Evolutionary conservation across 345 rosid genomes (phyloP), one percentile per base, ranked within the genome.

Genomic region (Capsella bursapastoris): DNA sequence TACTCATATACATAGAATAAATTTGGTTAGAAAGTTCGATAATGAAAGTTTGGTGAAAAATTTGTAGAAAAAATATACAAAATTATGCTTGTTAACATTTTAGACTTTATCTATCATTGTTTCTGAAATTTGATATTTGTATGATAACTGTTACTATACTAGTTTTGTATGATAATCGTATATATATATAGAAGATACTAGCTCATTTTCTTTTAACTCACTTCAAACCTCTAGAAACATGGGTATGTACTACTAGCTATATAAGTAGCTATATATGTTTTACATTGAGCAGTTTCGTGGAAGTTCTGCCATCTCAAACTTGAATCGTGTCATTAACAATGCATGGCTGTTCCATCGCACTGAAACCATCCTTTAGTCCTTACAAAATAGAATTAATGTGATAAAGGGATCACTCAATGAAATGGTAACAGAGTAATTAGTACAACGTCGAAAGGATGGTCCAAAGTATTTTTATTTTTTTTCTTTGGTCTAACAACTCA

Each of bases 401-500:
- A 50, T 18, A 4, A 65, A 49, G 34, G 43, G 3, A 32, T 64
- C 3, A 64, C 43, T 18, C 47, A 37, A 37, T 51, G 28, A 51
- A 50, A 35, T 25, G 14, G 60, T 67, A 38, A 51, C 37, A 52
- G 10, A 37, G 37, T 67, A 27, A 51, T 52, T 27, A 52, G 62
- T 68, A 40, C 62, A 31, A 57, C 48, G 25, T 22, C 25, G 57
- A 34, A 53, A 43, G 52, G 13, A 37, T 69, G 79, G 75, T 69
- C 55, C 47, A 55, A 45, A 62, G 0, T 6, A 2, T 32, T 34
- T 34, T 34, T 40, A 8, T 40, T 51, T 7, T 2, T 76, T 62
- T 68, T 53, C 35, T 37, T 73, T 62, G 58, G 35, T 53, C 51
- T 43, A 61, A 53, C 44, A 57, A 69, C 70, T 69, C 65, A 55